A percentile compares a stretch with the other conserved stretches of the same genome.
Conservation (phyloP, 805 yeast genomes). For the Cephaloascus albidus region DNA sequence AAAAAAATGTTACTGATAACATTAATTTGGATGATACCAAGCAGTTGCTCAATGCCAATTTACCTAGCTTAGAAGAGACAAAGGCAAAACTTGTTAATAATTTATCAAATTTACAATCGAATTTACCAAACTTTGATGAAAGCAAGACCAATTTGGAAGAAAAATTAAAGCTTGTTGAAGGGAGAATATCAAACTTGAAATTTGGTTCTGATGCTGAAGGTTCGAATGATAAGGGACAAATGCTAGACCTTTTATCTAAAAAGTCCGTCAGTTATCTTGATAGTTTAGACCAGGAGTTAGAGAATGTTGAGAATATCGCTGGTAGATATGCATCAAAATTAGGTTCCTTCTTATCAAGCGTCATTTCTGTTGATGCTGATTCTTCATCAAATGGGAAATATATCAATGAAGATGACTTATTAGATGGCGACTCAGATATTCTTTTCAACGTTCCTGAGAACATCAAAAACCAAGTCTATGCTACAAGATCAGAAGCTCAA, state of each 20-base stretch:
- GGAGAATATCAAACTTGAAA: slow-evolving; percentile 3
- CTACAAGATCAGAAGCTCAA: slow-evolving; percentile 57
- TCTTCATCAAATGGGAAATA: slow-evolving; percentile 6
- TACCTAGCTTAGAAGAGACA: background rate
- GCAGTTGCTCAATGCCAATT: slow-evolving; percentile 3
- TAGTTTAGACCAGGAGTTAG: slow-evolving; percentile 65
- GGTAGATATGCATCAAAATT: slow-evolving; percentile 48
- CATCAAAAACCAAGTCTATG: slow-evolving; percentile 20
- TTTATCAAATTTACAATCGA: slow-evolving; percentile 1
- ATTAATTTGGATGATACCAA: slow-evolving; percentile 15
- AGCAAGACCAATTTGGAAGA: slow-evolving; percentile 14
- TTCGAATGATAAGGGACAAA: background rate
- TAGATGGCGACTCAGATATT: slow-evolving; percentile 26
- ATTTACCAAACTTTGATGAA: slow-evolving; percentile 14
- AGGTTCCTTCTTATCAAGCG: slow-evolving; percentile 41
- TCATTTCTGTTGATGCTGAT: slow-evolving; percentile 15
- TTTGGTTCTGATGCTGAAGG: background rate
- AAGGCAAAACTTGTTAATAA: background rate
- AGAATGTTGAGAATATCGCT: slow-evolving; percentile 63
- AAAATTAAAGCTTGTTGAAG: slow-evolving; percentile 7
- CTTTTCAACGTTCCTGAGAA: slow-evolving; percentile 35
- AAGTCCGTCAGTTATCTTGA: slow-evolving; percentile 60
- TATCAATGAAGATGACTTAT: slow-evolving; percentile 5
- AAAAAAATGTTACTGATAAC: slow-evolving; percentile 18
- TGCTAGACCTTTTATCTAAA: slow-evolving; percentile 12